These are phyloP conservation scores for Lanmaoa pseudosensibilis DNA, from an alignment of 768 basidiomycete genomes.

Conservation along the genomic window DNA sequence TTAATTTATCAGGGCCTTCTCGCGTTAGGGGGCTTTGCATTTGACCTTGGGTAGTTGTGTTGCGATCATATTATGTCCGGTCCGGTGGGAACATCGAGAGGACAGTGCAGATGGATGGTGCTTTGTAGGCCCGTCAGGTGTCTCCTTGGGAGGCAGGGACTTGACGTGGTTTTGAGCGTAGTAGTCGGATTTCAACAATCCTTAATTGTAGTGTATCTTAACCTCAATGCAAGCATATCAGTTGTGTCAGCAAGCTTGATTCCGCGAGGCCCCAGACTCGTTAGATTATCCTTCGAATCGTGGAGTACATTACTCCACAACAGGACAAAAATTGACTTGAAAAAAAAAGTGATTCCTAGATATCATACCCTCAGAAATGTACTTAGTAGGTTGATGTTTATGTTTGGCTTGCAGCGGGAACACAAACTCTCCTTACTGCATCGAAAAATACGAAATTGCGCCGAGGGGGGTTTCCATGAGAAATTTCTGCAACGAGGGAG, in stretches of 20 bases:
- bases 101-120: constrained; percentile 19
- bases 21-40: constrained; percentile 33
- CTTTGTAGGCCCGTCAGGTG: constrained; percentile 28
- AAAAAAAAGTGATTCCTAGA: no score
- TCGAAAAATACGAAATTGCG: not conserved
- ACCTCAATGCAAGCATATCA: constrained; percentile 8
- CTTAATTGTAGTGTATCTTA: constrained; percentile 35
- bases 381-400: not conserved
- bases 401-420: not conserved
- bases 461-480: not conserved
- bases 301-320: no score
- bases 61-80: constrained; percentile 30
- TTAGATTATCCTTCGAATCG: no score
- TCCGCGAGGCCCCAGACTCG: no score
- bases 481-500: not conserved
- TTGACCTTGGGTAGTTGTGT: constrained; percentile 59
- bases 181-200: constrained; percentile 84
- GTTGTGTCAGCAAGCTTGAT: not conserved
- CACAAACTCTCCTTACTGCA: not conserved
- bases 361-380: not conserved
- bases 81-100: constrained; percentile 19
- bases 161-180: constrained; percentile 39
- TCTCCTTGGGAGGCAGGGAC: constrained; percentile 28
- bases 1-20: constrained; percentile 51
- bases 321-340: no score